phyloP scores from a whole-genome alignment of 2,329 filamentous ascomycete species.

The Epichloe amarillans region DNA sequence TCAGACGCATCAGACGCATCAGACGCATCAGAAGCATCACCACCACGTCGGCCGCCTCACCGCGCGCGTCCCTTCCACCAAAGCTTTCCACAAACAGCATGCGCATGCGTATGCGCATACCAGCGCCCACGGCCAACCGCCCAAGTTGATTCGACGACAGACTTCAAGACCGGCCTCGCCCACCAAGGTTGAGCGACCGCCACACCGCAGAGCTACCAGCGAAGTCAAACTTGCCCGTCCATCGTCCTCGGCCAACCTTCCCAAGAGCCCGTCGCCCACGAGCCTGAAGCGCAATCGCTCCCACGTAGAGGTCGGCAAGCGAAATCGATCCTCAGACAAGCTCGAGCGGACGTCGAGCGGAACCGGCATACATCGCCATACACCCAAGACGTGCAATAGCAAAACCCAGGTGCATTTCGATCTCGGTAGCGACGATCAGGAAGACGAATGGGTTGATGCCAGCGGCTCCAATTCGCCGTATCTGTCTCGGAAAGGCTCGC shows the following conservation, averaged over 20 bases:
- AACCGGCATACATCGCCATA: slow-evolving; percentile 29
- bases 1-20: slow-evolving; percentile 18
- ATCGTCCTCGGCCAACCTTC: slow-evolving; percentile 29
- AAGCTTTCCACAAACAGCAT: slow-evolving; percentile 33
- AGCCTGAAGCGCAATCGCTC: slow-evolving; percentile 49
- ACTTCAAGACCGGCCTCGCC: slow-evolving; percentile 31
- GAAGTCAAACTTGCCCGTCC: slow-evolving; percentile 37
- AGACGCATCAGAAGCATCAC: slow-evolving; percentile 18
- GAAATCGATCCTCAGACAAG: slow-evolving; percentile 35
- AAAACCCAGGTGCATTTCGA: slow-evolving; percentile 50
- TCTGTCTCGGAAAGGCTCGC: slow-evolving; percentile 31
- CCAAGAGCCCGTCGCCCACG: slow-evolving; percentile 41
- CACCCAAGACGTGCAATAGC: slow-evolving; percentile 27
- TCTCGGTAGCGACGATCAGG: slow-evolving; percentile 36
- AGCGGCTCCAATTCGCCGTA: slow-evolving; percentile 50
- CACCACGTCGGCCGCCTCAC: slow-evolving; percentile 32
- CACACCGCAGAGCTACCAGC: slow-evolving; percentile 36
- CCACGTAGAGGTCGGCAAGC: slow-evolving; percentile 40
- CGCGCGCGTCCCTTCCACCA: slow-evolving; percentile 38
- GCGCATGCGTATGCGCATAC: slow-evolving; percentile 4
- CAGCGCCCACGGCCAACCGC: slow-evolving; percentile 11
- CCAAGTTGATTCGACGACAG: slow-evolving; percentile 30
- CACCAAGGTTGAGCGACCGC: slow-evolving; percentile 14
- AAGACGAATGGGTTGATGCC: slow-evolving; percentile 54
- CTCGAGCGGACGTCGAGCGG: slow-evolving; percentile 41